phyloP scores from a whole-genome alignment of 768 basidiomycete species.

The Mycena pura region DNA sequence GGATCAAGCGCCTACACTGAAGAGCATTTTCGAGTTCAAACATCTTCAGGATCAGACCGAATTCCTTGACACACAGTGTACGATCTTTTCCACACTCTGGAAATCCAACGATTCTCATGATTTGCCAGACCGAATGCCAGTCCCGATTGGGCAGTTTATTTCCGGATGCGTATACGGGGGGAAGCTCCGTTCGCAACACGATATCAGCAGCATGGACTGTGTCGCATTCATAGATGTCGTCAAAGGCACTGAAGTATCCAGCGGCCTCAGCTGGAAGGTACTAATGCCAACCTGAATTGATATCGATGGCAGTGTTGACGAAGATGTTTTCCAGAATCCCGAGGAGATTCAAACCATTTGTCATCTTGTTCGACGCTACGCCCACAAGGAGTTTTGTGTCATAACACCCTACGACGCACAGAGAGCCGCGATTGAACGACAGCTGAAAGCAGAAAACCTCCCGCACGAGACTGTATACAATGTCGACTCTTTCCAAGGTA shows the following conservation, averaged over 20 bases:
- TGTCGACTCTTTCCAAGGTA: slow-evolving; percentile 48
- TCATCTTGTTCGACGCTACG: slow-evolving; percentile 48
- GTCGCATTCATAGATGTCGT: slow-evolving; percentile 53
- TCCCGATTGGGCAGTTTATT: slow-evolving; percentile 55
- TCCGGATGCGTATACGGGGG: slow-evolving; percentile 50
- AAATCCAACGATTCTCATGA: not conserved
- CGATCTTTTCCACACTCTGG: not conserved
- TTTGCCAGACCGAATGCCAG: slow-evolving; percentile 57
- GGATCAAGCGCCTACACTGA: slow-evolving; percentile 43
- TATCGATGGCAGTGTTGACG: not conserved
- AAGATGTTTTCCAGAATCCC: slow-evolving; percentile 41
- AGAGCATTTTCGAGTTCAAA: slow-evolving; percentile 55
- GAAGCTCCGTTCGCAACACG: slow-evolving; percentile 47
- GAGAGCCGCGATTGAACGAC: slow-evolving; percentile 33
- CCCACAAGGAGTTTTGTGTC: slow-evolving; percentile 45
- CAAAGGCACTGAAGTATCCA: slow-evolving; percentile 43
- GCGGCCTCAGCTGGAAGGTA: slow-evolving; percentile 53
- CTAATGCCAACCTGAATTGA: not conserved
- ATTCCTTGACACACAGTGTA: slow-evolving; percentile 59
- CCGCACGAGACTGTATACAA: slow-evolving; percentile 44
- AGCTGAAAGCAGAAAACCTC: slow-evolving; percentile 7
- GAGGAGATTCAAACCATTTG: slow-evolving; percentile 48
- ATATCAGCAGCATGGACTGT: slow-evolving; percentile 40
- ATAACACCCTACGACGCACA: slow-evolving; percentile 66
- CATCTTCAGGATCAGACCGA: slow-evolving; percentile 41